Evolutionary conservation across 1,139 yeast species (phyloP).

Genomic region (Candida mesenterica): DNA sequence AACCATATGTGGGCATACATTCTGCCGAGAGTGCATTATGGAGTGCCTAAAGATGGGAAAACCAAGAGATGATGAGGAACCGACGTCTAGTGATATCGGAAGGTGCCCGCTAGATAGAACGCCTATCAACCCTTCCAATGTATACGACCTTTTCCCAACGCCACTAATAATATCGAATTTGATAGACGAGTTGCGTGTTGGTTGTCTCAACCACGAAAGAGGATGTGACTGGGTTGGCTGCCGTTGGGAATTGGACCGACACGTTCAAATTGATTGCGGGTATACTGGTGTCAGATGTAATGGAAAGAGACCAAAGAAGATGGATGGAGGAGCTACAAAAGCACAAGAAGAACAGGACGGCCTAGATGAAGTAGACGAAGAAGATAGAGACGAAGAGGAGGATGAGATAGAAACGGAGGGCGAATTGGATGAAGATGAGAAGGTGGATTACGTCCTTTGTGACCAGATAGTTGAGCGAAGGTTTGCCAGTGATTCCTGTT

Average conservation of each 20-base stretch:
- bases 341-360: too few species aligned
- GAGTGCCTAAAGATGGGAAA: conserved; percentile 42
- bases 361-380: conserved; percentile 4
- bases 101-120: conserved; percentile 67
- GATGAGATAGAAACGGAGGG: conserved; percentile 8
- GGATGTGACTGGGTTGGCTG: conserved; percentile 63
- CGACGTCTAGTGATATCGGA: conserved; percentile 21
- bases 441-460: conserved; percentile 13
- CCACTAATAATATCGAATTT: conserved; percentile 61
- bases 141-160: conserved; percentile 55
- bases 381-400: conserved; percentile 4
- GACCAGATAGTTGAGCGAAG: conserved; percentile 23
- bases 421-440: neutral
- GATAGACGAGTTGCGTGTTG: conserved; percentile 59
- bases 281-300: conserved; percentile 50
- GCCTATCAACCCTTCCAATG: conserved; percentile 35
- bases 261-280: conserved; percentile 49
- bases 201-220: conserved; percentile 50
- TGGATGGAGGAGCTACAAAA: conserved; percentile 6
- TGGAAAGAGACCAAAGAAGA: conserved; percentile 20
- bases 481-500: conserved; percentile 22
- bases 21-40: conserved; percentile 50
- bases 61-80: conserved; percentile 5
- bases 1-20: conserved; percentile 61
- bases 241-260: conserved; percentile 60